Percentiles rank a stretch among this genome's conserved stretches.
These are phyloP conservation scores for Wickerhamiella azyma DNA, from an alignment of 805 yeast genomes.

Conservation along the genomic window DNA sequence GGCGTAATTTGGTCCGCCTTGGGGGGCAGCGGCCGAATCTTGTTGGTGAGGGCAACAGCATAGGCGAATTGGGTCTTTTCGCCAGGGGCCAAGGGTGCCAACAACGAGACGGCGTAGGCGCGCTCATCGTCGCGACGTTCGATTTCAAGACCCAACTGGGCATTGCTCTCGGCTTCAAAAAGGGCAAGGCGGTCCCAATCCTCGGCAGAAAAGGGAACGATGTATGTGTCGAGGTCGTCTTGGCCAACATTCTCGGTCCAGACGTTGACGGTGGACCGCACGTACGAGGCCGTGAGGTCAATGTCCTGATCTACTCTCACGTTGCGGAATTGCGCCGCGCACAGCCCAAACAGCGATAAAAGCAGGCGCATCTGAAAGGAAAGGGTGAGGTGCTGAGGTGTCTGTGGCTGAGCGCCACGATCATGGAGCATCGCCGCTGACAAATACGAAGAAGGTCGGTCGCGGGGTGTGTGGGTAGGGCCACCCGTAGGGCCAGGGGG, in stretches of 20 bases:
- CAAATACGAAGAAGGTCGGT: too few relatives aligned
- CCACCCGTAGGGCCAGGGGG: too few relatives aligned
- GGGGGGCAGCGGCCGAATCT: slow-evolving; percentile 49
- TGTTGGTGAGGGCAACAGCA: slow-evolving; percentile 35
- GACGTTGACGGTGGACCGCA: slow-evolving; percentile 45
- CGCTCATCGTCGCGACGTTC: slow-evolving; percentile 1
- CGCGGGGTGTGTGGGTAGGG: too few relatives aligned
- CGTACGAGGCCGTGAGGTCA: slow-evolving; percentile 54
- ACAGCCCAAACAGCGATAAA: neutral
- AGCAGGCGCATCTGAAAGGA: neutral
- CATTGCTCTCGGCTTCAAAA: slow-evolving; percentile 29
- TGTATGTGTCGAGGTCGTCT: slow-evolving; percentile 42
- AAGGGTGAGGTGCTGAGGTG: neutral
- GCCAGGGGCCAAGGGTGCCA: slow-evolving; percentile 55
- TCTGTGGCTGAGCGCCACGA: neutral
- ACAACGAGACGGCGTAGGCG: slow-evolving; percentile 37
- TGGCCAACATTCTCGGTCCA: slow-evolving; percentile 44
- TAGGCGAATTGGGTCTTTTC: slow-evolving; percentile 37
- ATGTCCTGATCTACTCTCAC: slow-evolving; percentile 39
- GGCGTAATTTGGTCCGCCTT: slow-evolving; percentile 42
- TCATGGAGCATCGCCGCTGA: too few relatives aligned
- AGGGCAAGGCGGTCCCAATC: slow-evolving; percentile 32
- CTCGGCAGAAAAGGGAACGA: slow-evolving; percentile 41
- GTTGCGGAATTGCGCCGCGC: slow-evolving; percentile 39
- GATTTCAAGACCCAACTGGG: slow-evolving; percentile 21